Evolutionary conservation across 1,139 yeast genomes (phyloP), one percentile per base, ranked within the genome.

Genomic region (Suhomyces yuchorum): DNA sequence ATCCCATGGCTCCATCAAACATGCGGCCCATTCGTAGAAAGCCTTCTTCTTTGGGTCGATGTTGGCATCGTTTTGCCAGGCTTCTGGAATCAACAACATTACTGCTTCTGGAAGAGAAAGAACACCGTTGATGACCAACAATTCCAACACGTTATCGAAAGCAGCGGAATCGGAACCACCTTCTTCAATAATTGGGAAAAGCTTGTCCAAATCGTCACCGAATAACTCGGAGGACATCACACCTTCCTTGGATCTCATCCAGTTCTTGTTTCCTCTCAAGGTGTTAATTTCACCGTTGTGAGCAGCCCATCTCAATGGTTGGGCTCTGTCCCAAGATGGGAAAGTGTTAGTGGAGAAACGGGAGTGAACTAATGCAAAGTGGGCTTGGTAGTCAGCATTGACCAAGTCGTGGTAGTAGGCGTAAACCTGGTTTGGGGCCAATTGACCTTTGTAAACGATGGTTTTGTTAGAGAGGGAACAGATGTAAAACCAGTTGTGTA

Each of bases 91-190:
- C 80, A 93, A 78, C 73, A 93, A 72, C 98, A 93, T 93, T 56
- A 93, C 91, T 9, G 98, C 98, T 71, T 93, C 99, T 14, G 98
- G 99, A 57, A 93, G 78, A 2, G 97, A 84, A 54, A 93, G 75
- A 35, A 88, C 92, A 51, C 98, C 98, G 68, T 92, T 92, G 56
- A 90, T 87, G 48, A 91, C 95, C 59, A 93, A 79, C 58, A 93
- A 76, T 70, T 93, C 99, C 62, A 93, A 79, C 19, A 93, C 98
- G 63, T 93, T 93, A 71, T 93, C 99, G 58, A 93, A 85, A 20
- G 98, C 97, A 46, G 97, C 99, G n/a, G 98, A 93, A 69, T 93
- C 99, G 26, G 97, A 91, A 47, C 98, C 99, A 59, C 98, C 98
- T 71, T 93, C 98, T 71, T 93, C 98, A 57, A 93, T 92, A 62